Conservation (phyloP, 1,139 yeast species). For the Candida albicans region DNA sequence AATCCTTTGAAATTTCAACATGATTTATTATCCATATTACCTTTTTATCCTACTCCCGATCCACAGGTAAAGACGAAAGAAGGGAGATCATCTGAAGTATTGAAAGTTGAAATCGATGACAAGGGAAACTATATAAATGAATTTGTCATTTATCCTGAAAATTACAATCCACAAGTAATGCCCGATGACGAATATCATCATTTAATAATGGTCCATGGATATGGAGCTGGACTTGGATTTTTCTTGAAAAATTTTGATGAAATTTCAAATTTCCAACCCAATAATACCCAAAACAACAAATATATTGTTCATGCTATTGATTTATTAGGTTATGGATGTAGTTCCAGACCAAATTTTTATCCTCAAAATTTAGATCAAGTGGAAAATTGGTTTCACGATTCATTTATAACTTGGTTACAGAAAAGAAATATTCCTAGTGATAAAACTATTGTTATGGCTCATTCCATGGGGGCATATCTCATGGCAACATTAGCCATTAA, state of each 20-base stretch:
- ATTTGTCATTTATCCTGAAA: constrained; percentile 55
- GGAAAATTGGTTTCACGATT: constrained; percentile 55
- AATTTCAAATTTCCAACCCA: constrained; percentile 24
- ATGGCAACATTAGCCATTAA: constrained; percentile 49
- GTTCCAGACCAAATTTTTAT: constrained; percentile 58
- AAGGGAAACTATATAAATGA: constrained; percentile 57
- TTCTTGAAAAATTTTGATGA: constrained; percentile 60
- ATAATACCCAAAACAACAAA: constrained; percentile 24
- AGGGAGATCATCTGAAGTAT: constrained; percentile 34
- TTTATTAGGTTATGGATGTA: constrained; percentile 74
- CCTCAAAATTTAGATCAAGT: constrained; percentile 29
- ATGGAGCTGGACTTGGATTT: constrained; percentile 78
- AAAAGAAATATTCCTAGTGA: constrained; percentile 31
- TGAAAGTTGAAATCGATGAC: constrained; percentile 41
- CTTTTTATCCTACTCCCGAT: constrained; percentile 40
- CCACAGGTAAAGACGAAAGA: neutral
- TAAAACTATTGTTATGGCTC: constrained; percentile 51
- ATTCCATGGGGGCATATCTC: constrained; percentile 65
- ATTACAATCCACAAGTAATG: neutral
- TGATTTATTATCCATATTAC: constrained; percentile 45
- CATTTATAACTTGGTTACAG: constrained; percentile 46
- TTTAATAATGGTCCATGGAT: constrained; percentile 69
- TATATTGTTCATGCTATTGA: constrained; percentile 77
- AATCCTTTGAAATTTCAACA: constrained; percentile 51
- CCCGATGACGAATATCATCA: constrained; percentile 43